Conservation (phyloP, 129 eudicot genomes). For the Dittrichia graveolens region DNA sequence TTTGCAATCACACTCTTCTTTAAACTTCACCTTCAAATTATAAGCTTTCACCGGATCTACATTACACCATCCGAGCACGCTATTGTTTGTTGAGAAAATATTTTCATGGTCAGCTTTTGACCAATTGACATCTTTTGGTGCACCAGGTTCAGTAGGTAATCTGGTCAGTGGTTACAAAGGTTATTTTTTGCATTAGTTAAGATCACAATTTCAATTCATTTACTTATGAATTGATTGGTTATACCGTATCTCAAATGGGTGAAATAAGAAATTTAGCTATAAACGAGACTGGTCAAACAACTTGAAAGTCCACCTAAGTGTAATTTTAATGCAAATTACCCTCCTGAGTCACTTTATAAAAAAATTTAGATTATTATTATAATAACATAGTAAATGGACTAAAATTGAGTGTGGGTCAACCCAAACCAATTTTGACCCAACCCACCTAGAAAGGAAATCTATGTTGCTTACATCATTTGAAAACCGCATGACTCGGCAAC, state of each 20-base stretch:
- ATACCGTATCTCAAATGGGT: not conserved
- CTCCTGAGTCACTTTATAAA: not conserved
- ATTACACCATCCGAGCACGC: slow-evolving; percentile 85
- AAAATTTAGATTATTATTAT: not conserved
- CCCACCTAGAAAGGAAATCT: not conserved
- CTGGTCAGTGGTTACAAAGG: slow-evolving; percentile 33
- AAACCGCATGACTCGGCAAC: slow-evolving; percentile 92
- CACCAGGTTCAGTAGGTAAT: slow-evolving; percentile 61
- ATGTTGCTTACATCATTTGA: slow-evolving; percentile 57
- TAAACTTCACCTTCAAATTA: slow-evolving; percentile 54
- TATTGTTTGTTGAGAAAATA: slow-evolving; percentile 70
- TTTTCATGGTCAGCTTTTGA: slow-evolving; percentile 60
- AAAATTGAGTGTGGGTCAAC: not conserved
- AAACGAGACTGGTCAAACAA: not conserved
- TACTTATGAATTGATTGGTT: not conserved
- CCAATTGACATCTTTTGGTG: slow-evolving; percentile 60
- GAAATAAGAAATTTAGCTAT: not conserved
- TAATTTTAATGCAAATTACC: not conserved
- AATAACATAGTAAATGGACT: not conserved
- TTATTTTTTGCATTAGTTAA: not conserved
- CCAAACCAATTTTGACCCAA: slow-evolving; percentile 1
- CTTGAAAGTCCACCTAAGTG: not conserved
- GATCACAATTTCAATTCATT: not conserved
- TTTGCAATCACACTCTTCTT: slow-evolving; percentile 94
- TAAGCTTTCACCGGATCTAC: slow-evolving; percentile 80